Conservation (phyloP, 129 eudicot species). For the Ambrosia artemisiifolia region DNA sequence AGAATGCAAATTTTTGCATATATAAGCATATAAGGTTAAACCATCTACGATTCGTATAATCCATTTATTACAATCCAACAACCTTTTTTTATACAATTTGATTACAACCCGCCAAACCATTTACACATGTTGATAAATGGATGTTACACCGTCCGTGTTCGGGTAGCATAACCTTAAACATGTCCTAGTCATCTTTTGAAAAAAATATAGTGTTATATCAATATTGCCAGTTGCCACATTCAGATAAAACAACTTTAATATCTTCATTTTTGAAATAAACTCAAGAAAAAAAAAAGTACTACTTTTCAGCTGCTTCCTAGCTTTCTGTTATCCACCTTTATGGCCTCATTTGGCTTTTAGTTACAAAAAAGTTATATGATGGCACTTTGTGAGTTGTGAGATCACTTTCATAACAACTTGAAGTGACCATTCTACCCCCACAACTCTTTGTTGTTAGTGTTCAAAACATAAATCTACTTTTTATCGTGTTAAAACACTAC, state of each 20-base stretch:
- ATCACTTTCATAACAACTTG: constrained; percentile 15
- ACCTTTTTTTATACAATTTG: not conserved
- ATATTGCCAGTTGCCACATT: no score
- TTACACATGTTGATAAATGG: not conserved
- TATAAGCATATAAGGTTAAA: no score
- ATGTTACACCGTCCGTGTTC: not conserved
- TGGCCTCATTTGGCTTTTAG: constrained; percentile 31
- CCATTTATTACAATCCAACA: not conserved
- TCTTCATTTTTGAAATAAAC: not conserved
- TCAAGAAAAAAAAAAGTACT: not conserved
- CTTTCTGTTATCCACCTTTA: constrained; percentile 21
- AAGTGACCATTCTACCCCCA: constrained; percentile 22
- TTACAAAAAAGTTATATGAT: constrained; percentile 19
- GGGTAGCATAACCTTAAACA: not conserved
- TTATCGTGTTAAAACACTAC: not conserved
- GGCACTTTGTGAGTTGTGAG: constrained; percentile 34
- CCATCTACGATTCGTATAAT: not conserved
- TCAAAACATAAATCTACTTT: not conserved
- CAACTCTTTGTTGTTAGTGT: not conserved
- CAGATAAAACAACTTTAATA: no score
- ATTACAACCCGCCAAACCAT: not conserved
- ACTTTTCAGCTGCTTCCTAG: constrained; percentile 18
- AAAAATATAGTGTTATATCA: no score
- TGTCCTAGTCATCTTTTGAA: no score
- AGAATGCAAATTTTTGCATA: no score